Base-by-base conservation (phyloP, 805 yeast species). In the Cyberlindnera japonica region DNA sequence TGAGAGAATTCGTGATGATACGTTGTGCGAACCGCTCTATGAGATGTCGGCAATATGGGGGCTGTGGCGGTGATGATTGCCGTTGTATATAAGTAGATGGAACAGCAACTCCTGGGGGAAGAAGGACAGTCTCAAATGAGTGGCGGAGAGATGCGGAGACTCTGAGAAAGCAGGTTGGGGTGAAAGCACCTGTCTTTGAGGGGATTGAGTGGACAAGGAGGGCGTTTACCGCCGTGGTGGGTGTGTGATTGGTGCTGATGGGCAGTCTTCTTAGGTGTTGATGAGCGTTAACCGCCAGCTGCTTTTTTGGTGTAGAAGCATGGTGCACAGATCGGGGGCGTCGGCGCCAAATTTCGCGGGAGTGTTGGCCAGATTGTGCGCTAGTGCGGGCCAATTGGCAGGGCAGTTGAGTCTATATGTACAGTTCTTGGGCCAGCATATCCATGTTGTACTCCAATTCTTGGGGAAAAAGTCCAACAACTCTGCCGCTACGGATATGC, bases 31-130 rank as follows among this genome's bases (percentile, higher is more conserved):
- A 21, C 35, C 35, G 35, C 40, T 31, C 25, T 6, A 16, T 25
- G 22, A 13, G 38, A 19, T 15, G 11, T 8, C 9, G 23, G n/a
- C n/a, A n/a, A n/a, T n/a, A n/a, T 10, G 13, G 9, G 20, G 34
- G 16, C 25, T 14, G 7, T 17, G 11, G 24, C n/a, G 5, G 17
- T 31, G 34, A 20, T n/a, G 34, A 17, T 24, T 26, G 31, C 23
- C 17, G 30, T 26, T 16, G 6, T 18, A 24, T 19, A 18, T 26
- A n/a, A n/a, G n/a, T n/a, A n/a, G 29, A 18, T 34, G 30, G 33
- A 35, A 26, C 35, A 32, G 35, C 35, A 32, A 32, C 35, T 20
- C 35, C 26, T 32, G 26, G 35, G 27, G 20, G 35, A 26, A 15
- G 22, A 16, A 29, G 15, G 11, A 14, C n/a, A 14, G 33, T 12